A percentile compares a stretch with the other conserved stretches of the same genome.
phyloP scores from a whole-genome alignment of 169 alveolate species.

The Plasmodium ovale region DNA sequence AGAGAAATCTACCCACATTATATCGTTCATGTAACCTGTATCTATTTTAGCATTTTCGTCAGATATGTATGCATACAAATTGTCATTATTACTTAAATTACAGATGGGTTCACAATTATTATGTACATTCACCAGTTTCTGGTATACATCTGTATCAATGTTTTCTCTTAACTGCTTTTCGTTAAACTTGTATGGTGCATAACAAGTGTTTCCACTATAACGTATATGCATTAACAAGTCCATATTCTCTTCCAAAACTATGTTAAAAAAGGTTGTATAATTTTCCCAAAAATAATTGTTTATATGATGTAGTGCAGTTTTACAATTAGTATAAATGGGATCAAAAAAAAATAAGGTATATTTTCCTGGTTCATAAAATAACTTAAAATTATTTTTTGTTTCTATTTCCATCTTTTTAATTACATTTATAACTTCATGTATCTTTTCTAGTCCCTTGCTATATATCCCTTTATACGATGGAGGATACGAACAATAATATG shows the following conservation, averaged over 20 bases:
- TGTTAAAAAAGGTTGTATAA: slow-evolving; percentile 12
- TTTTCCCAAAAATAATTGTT: slow-evolving; percentile 48
- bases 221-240: neutral
- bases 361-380: slow-evolving; percentile 35
- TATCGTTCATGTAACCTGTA: slow-evolving; percentile 41
- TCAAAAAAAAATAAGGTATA: slow-evolving; percentile 37
- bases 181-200: slow-evolving; percentile 20
- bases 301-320: slow-evolving; percentile 24
- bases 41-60: neutral
- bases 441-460: neutral
- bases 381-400: slow-evolving; percentile 15
- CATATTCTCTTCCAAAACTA: slow-evolving; percentile 11
- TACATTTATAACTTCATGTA: slow-evolving; percentile 27
- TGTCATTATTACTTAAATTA: neutral
- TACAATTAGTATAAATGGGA: slow-evolving; percentile 10
- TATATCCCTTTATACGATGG: slow-evolving; percentile 3
- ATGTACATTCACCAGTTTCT: neutral
- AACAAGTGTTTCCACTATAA: neutral
- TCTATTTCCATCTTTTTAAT: neutral
- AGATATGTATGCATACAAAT: neutral
- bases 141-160: neutral
- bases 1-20: slow-evolving; percentile 34
- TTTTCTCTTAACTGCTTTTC: neutral
- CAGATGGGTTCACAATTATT: neutral
- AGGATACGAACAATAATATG: slow-evolving; percentile 34